A percentile compares a stretch with the other conserved stretches of the same genome.
These are phyloP conservation scores for Schrenkiella parvula DNA, from an alignment of 345 rosid genomes.

Conservation along the genomic window DNA sequence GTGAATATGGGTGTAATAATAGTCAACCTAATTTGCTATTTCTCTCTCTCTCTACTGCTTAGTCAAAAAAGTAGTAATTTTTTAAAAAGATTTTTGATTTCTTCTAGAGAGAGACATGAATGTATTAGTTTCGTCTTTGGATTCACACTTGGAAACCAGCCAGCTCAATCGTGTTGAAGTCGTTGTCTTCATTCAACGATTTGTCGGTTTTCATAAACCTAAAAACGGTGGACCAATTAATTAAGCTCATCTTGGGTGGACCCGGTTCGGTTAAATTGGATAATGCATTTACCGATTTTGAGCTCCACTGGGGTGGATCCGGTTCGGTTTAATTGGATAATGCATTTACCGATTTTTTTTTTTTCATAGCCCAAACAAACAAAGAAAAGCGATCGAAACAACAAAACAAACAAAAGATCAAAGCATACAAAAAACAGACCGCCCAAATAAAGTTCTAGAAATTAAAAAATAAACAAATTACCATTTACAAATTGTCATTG, in stretches of 20 bases:
- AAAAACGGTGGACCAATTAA: not conserved
- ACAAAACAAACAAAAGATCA: too few relatives aligned
- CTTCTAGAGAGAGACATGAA: not conserved
- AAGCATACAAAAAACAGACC: too few relatives aligned
- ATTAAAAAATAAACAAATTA: not conserved
- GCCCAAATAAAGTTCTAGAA: not conserved
- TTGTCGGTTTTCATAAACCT: conserved; percentile 3
- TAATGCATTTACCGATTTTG: too few relatives aligned
- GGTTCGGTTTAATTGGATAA: too few relatives aligned
- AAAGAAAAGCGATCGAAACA: too few relatives aligned
- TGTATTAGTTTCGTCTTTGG: not conserved
- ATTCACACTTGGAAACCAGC: conserved; percentile 23
- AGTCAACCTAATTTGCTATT: not conserved
- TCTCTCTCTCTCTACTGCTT: conserved; percentile 1
- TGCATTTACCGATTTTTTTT: too few relatives aligned
- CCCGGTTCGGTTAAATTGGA: conserved; percentile 11
- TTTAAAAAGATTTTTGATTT: not conserved
- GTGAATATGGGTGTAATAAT: not conserved
- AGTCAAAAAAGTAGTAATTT: conserved; percentile 12
- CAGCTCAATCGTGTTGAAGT: conserved; percentile 6
- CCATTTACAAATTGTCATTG: not conserved
- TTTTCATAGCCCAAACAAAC: too few relatives aligned
- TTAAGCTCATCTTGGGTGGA: not conserved
- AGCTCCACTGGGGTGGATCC: too few relatives aligned
- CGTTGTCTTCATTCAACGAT: conserved; percentile 15